These are phyloP conservation scores for Rehmannia glutinosa DNA, from an alignment of 257 asterid genomes.

Conservation along the genomic window DNA sequence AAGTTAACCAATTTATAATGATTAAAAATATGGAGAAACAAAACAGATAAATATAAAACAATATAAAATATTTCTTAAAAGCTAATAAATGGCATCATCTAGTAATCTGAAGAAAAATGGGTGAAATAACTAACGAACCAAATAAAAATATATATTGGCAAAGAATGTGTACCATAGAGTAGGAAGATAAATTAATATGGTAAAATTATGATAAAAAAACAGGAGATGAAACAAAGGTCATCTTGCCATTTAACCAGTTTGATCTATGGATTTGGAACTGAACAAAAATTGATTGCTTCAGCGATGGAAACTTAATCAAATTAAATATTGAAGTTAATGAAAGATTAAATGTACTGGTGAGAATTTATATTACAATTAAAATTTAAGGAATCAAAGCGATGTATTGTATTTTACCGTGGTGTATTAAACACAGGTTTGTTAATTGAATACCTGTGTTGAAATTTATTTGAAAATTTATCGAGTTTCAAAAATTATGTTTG, in stretches of 20 bases:
- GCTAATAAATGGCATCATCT: background rate
- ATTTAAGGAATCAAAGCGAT: too few species aligned
- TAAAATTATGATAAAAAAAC: too few species aligned
- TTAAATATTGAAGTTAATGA: background rate
- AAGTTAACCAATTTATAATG: background rate
- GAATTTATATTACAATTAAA: too few species aligned
- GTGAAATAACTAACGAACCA: background rate
- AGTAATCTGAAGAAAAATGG: background rate
- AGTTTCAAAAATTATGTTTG: too few species aligned
- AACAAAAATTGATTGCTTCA: background rate
- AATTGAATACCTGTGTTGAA: too few species aligned
- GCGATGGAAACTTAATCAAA: conserved; percentile 1
- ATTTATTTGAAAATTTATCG: too few species aligned
- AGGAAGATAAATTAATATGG: background rate
- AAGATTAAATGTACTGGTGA: background rate
- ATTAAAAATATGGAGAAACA: background rate
- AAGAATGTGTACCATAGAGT: background rate
- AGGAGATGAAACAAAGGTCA: background rate
- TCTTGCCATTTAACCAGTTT: background rate
- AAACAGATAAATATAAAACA: background rate
- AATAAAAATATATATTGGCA: background rate
- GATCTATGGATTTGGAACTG: background rate
- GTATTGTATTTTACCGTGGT: too few species aligned
- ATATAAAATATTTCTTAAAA: background rate
- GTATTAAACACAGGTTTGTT: too few species aligned